Percentiles rank a stretch among this genome's conserved stretches.
These are phyloP conservation scores for Sordaria brevicollis DNA, from an alignment of 495 filamentous ascomycete genomes.

Conservation along the genomic window DNA sequence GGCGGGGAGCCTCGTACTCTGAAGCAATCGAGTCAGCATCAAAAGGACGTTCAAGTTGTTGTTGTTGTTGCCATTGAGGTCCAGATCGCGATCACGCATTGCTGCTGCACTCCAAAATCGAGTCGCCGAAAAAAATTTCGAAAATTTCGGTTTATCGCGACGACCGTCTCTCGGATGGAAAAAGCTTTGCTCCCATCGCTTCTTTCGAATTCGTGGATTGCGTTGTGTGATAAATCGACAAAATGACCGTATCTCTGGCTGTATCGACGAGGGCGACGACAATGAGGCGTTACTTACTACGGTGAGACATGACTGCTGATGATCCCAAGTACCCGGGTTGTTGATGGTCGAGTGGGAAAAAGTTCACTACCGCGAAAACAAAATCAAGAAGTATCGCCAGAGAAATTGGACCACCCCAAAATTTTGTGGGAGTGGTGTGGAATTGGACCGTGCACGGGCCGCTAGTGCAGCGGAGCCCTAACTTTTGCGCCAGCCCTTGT, in stretches of 20 bases:
- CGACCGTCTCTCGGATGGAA: not conserved
- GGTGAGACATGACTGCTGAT: conserved; percentile 28
- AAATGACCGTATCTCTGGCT: not conserved
- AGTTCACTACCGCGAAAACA: conserved; percentile 12
- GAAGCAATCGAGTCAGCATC: conserved; percentile 41
- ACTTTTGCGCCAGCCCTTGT: conserved; percentile 1
- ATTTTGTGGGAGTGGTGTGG: conserved; percentile 22
- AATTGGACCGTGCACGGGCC: conserved; percentile 10
- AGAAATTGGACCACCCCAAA: conserved; percentile 12
- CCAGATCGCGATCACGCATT: not conserved
- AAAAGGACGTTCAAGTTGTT: not conserved
- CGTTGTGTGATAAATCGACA: not conserved
- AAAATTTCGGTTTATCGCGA: not conserved
- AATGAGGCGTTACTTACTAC: conserved; percentile 19
- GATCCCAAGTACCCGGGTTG: conserved; percentile 5
- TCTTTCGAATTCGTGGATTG: not conserved
- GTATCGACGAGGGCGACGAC: not conserved
- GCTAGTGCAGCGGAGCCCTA: conserved; percentile 23
- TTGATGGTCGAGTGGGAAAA: conserved; percentile 19
- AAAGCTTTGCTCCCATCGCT: not conserved
- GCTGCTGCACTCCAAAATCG: not conserved
- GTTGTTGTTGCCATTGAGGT: not conserved
- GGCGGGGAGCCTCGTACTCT: conserved; percentile 87
- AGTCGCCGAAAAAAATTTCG: not conserved
- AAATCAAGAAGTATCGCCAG: conserved; percentile 6